Evolutionary conservation across 257 asterid species (phyloP).

Genomic region (Jaltomata sinuosa): DNA sequence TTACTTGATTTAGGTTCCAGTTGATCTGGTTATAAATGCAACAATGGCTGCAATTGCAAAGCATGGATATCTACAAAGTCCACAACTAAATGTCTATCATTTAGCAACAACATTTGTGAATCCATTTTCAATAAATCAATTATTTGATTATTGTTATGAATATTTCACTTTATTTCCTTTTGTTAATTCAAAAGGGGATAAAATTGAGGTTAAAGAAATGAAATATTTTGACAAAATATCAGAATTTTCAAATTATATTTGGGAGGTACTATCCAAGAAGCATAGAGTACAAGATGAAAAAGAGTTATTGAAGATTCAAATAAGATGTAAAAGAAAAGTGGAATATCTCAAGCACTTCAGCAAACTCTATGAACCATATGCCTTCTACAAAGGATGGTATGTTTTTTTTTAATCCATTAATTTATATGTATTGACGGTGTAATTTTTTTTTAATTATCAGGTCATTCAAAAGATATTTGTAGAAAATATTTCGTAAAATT

Average conservation of each 20-base stretch:
- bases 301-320: background rate
- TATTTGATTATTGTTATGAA: constrained; percentile 16
- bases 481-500: background rate
- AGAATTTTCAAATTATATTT: background rate
- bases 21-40: constrained; percentile 30
- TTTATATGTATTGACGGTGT: background rate
- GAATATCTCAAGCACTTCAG: background rate
- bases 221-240: background rate
- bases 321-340: background rate
- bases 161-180: constrained; percentile 18
- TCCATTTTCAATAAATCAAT: background rate
- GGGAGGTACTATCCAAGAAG: background rate
- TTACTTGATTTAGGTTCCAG: constrained; percentile 23
- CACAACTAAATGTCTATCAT: constrained; percentile 21
- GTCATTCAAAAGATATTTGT: background rate
- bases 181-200: background rate
- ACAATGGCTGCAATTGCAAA: constrained; percentile 37
- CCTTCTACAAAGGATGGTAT: background rate
- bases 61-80: constrained; percentile 10
- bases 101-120: constrained; percentile 20
- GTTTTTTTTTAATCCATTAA: background rate
- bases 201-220: background rate
- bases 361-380: background rate
- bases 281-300: background rate
- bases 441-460: background rate